Evolutionary conservation across 768 basidiomycete species (phyloP).

Genomic region (Tulasnella sp.): DNA sequence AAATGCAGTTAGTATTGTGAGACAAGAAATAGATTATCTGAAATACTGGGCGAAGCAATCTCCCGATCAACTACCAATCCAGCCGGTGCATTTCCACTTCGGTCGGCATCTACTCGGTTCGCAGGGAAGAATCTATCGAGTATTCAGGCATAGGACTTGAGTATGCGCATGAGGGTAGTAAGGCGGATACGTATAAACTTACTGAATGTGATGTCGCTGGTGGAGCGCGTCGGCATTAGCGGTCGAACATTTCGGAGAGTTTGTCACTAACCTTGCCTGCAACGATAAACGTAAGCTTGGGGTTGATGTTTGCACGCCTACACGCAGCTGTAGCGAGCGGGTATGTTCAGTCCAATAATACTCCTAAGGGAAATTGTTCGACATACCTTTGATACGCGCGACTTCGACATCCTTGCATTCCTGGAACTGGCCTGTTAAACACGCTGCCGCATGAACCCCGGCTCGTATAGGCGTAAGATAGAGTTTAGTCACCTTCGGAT

Average conservation of each 20-base stretch:
- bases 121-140: constrained; percentile 37
- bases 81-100: constrained; percentile 59
- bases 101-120: constrained; percentile 38
- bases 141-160: background rate
- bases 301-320: constrained; percentile 51
- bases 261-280: constrained; percentile 51
- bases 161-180: background rate
- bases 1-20: constrained; percentile 23
- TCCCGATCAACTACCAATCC: constrained; percentile 61
- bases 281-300: constrained; percentile 59
- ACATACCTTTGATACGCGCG: constrained; percentile 42
- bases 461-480: background rate
- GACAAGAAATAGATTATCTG: background rate
- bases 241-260: too few relatives aligned
- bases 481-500: constrained; percentile 11
- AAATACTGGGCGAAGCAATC: background rate
- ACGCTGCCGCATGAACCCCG: background rate
- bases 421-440: constrained; percentile 22
- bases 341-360: background rate
- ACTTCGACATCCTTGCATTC: constrained; percentile 29
- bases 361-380: background rate
- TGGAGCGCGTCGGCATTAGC: background rate
- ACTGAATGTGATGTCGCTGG: constrained; percentile 46
- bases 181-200: constrained; percentile 5
- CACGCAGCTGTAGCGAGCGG: constrained; percentile 40